phyloP scores from a whole-genome alignment of 169 alveolate species.

The Eimeria tenella region DNA sequence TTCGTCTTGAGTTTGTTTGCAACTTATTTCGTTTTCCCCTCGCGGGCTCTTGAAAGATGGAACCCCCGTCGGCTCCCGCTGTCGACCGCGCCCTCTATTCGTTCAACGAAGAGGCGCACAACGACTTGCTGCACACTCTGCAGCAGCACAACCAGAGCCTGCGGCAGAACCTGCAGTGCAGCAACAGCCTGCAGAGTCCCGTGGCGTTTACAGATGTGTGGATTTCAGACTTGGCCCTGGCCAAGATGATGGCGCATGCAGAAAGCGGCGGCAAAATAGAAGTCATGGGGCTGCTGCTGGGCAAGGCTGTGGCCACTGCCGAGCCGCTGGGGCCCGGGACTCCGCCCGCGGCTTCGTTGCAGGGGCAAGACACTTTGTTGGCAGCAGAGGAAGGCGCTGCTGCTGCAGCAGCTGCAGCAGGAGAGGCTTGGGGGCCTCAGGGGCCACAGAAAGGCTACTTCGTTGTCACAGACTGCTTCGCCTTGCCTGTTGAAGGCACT shows the following conservation, averaged over 20 bases:
- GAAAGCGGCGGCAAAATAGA: conserved; percentile 90
- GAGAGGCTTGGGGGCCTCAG: background rate
- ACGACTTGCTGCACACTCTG: conserved; percentile 53
- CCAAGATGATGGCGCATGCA: conserved; percentile 94
- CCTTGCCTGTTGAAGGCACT: conserved; percentile 95
- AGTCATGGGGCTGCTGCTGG: conserved; percentile 96
- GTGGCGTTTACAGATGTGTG: conserved; percentile 80
- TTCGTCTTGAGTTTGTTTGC: too few species aligned
- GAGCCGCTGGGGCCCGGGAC: background rate
- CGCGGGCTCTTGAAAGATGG: conserved; percentile 32
- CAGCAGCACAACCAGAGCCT: conserved; percentile 66
- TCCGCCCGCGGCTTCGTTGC: background rate
- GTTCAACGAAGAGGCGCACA: conserved; percentile 67
- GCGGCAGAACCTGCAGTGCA: conserved; percentile 22
- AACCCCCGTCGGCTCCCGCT: background rate
- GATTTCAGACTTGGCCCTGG: conserved; percentile 89
- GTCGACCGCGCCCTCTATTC: conserved; percentile 15
- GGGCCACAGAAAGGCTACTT: conserved; percentile 81
- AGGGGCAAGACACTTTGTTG: background rate
- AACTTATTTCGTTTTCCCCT: too few species aligned
- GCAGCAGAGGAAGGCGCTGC: background rate
- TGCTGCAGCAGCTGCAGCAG: background rate
- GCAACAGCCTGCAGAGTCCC: conserved; percentile 26
- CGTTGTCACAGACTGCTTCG: conserved; percentile 91
- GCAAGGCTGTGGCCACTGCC: conserved; percentile 84